Evolutionary conservation across 2,329 filamentous ascomycete genomes (phyloP).

Genomic region (Periglandula ipomoeae): DNA sequence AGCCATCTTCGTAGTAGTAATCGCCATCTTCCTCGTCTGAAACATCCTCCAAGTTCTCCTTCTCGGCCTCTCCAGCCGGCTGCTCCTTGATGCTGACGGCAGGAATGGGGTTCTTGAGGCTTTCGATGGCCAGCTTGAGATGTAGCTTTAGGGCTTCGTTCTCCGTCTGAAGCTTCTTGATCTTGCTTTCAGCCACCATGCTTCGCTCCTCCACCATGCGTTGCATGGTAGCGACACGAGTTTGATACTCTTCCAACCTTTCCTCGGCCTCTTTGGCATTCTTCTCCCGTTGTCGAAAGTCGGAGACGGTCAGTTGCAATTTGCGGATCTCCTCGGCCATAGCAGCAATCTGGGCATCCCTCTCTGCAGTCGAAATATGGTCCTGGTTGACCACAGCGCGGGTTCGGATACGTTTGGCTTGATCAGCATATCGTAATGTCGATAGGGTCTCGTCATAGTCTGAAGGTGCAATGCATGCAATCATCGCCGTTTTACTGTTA

Average conservation of each 20-base stretch:
- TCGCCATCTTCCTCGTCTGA: conserved; percentile 38
- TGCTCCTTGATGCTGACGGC: conserved; percentile 32
- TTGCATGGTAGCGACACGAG: conserved; percentile 81
- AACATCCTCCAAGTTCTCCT: conserved; percentile 22
- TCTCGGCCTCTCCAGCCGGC: conserved; percentile 15
- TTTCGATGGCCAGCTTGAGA: conserved; percentile 75
- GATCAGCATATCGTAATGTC: conserved; percentile 92
- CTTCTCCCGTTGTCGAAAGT: conserved; percentile 59
- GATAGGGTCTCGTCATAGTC: conserved; percentile 97
- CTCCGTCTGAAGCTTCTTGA: conserved; percentile 78
- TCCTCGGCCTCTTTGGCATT: conserved; percentile 72
- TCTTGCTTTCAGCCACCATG: conserved; percentile 88
- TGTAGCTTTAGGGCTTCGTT: conserved; percentile 86
- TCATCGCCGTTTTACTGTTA: conserved; percentile 98
- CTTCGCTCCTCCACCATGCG: conserved; percentile 91
- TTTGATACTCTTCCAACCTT: conserved; percentile 88
- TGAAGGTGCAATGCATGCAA: conserved; percentile 88
- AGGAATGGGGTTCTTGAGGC: conserved; percentile 86
- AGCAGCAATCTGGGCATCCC: conserved; percentile 85
- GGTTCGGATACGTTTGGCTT: conserved; percentile 94
- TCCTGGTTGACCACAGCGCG: conserved; percentile 94
- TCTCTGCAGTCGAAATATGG: conserved; percentile 81
- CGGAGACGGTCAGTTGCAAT: conserved; percentile 67
- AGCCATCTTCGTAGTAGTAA: conserved; percentile 52
- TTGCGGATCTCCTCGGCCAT: conserved; percentile 92